Conservation (phyloP, 139 green algal species). For the Chlorella sorokiniana region DNA sequence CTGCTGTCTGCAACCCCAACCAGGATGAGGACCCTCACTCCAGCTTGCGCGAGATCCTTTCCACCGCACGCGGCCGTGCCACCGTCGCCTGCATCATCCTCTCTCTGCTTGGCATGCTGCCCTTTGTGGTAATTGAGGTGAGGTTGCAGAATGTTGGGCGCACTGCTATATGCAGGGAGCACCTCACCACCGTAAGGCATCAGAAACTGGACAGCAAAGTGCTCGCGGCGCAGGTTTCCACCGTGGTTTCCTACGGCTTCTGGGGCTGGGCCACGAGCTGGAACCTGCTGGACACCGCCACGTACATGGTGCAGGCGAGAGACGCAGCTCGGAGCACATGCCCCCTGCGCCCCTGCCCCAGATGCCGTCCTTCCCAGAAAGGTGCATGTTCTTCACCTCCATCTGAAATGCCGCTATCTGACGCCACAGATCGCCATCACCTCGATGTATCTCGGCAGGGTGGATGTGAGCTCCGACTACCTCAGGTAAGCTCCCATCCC, state of each 20-base stretch:
- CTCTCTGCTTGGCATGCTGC: slow-evolving; percentile 49
- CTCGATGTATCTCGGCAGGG: slow-evolving; percentile 50
- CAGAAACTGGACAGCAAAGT: neutral
- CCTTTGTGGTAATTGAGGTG: slow-evolving; percentile 54
- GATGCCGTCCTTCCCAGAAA: too few species aligned
- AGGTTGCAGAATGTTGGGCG: neutral
- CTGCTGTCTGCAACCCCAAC: neutral
- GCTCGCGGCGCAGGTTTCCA: slow-evolving; percentile 1
- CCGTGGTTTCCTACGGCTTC: slow-evolving; percentile 47
- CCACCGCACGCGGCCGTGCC: neutral
- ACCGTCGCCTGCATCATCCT: neutral
- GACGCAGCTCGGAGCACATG: too few species aligned
- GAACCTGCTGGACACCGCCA: slow-evolving; percentile 58
- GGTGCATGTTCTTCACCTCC: too few species aligned
- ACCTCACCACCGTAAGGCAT: neutral
- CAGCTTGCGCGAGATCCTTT: neutral
- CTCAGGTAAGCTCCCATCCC: slow-evolving; percentile 18
- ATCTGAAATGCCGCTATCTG: neutral
- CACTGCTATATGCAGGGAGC: neutral
- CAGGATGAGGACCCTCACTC: neutral
- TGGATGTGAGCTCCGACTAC: slow-evolving; percentile 18
- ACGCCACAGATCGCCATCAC: slow-evolving; percentile 46
- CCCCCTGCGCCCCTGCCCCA: too few species aligned
- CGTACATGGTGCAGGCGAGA: slow-evolving; percentile 53
- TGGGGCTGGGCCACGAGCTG: slow-evolving; percentile 52